phyloP scores from a whole-genome alignment of 148 eudicot species.

The Nepenthes gracilis region DNA sequence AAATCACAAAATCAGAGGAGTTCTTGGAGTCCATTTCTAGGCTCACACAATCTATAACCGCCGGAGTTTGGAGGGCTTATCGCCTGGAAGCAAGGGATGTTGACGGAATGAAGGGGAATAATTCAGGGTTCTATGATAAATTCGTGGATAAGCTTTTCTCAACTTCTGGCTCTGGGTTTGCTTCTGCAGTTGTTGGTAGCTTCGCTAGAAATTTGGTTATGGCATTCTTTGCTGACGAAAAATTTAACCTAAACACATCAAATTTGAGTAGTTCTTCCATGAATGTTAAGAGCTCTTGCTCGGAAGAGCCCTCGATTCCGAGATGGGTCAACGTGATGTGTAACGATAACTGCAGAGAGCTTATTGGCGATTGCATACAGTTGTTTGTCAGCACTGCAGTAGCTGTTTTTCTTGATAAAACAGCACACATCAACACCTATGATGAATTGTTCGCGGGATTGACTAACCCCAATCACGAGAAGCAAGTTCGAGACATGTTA shows the following conservation, averaged over 20 bases:
- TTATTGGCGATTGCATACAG: conserved; percentile 44
- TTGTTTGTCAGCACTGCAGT: conserved; percentile 63
- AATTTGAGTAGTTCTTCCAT: background rate
- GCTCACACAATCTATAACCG: conserved; percentile 43
- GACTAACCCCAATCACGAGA: conserved; percentile 81
- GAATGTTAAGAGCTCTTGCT: background rate
- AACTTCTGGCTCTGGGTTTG: conserved; percentile 62
- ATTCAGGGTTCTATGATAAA: conserved; percentile 35
- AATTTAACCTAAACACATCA: background rate
- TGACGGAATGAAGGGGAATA: conserved; percentile 9
- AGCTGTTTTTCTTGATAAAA: conserved; percentile 74
- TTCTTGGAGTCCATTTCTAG: conserved; percentile 30
- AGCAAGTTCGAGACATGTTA: conserved; percentile 48
- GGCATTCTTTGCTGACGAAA: conserved; percentile 34
- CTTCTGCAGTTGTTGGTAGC: conserved; percentile 74
- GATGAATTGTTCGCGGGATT: conserved; percentile 71
- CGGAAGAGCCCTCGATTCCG: conserved; percentile 8
- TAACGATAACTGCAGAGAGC: conserved; percentile 34
- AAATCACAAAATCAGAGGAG: conserved; percentile 45
- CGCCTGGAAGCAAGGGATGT: conserved; percentile 13
- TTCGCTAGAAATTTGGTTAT: conserved; percentile 63
- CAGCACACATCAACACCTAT: conserved; percentile 60
- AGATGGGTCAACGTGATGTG: conserved; percentile 49
- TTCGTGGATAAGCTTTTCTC: conserved; percentile 65
- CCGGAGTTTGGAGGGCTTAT: conserved; percentile 49